Base-by-base conservation (phyloP, 768 basidiomycete genomes). In the Naganishia kalamii region DNA sequence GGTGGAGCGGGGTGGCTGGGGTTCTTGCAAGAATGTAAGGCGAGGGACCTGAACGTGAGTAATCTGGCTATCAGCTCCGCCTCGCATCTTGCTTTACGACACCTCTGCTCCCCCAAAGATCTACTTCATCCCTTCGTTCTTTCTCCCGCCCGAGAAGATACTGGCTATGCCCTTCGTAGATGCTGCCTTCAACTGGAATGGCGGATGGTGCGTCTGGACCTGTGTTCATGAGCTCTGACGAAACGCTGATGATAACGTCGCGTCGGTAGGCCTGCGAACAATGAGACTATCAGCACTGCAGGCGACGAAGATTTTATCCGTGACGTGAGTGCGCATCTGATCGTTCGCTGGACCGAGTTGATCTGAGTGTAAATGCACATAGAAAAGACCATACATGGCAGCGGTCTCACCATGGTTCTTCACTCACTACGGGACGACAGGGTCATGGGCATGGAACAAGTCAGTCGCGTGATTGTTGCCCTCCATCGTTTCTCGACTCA, bases 71-170 rank as follows among this genome's bases (percentile, higher is more conserved):
- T 40, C 19, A 2, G 41, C 44, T 47, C n/a, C 46, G 13, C 7
- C 11, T 1, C 7, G 33, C 15, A 4, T 13, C 6, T 10, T 27
- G 17, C 25, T 19, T 17, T 30, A 62, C 15, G 27, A n/a, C 49
- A 12, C 15, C 15, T 25, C 3, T 4, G 27, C 4, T 44, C 11
- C 43, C 21, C 5, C 5, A 10, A 11, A 78, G 75, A 66, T 77
- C 30, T 75, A 71, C 65, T 79, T 79, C 70, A 69, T 72, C 43
- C 78, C 78, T 0, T 69, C 76, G 10, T 78, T 78, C 68, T 79
- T 79, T 68, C 60, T 74, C 8, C 76, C 77, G 7, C 77, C 78
- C 1, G 52, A 75, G 0, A 69, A 70, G 21, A 63, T 78, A 23
- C 23, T 76, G 17, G 33, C n/a, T 17, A 67, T 71, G 29, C 61